Evolutionary conservation across 192 early-diverging fungal genomes (phyloP), one percentile per base, ranked within the genome.

Genomic region (Podila epicladia): DNA sequence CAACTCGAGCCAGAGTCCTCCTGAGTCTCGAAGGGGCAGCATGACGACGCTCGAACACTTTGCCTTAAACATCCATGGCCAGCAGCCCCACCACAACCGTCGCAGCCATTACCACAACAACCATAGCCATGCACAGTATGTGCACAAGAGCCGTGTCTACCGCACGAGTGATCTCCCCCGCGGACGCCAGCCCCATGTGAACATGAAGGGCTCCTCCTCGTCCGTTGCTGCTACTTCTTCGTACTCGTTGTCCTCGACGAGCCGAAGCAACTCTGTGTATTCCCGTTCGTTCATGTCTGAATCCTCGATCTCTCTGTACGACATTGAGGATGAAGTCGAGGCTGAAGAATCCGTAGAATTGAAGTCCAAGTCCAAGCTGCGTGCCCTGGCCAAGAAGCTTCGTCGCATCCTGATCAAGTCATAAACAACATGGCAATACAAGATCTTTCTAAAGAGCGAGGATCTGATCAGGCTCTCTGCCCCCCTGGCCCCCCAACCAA

Each of bases 101-200:
- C 62, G 13, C 7, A 38, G 41, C n/a, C 28, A 62, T 37, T 62
- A 55, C n/a, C n/a, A 11, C 53, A 22, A 55, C 17, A 53, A 9
- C 19, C 50, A 53, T 55, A 55, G 53, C 11, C 68, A 50, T 22
- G 5, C 24, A 4, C 61, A 64, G 31, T 50, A 55, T 22, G 31
- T 60, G 41, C 55, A 64, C 31, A 28, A 65, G 28, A 65, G 67
- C 45, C 31, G 53, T 0, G 45, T 58, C 35, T 73, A 73, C 32
- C 13, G 45, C 31, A 73, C 72, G 19, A 73, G 72, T 19, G 72
- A 73, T 53, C 29, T 67, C 5, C 57, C 72, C 5, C 72, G 72
- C 49, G 59, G 45, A 49, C 72, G 72, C 26, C 68, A 55, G 53
- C 53, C 20, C 8, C 53, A 55, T n/a, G n/a, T 24, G 8, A 55